Evolutionary conservation across 768 basidiomycete genomes (phyloP).

Genomic region (Tylopilus cervinicoccineus): DNA sequence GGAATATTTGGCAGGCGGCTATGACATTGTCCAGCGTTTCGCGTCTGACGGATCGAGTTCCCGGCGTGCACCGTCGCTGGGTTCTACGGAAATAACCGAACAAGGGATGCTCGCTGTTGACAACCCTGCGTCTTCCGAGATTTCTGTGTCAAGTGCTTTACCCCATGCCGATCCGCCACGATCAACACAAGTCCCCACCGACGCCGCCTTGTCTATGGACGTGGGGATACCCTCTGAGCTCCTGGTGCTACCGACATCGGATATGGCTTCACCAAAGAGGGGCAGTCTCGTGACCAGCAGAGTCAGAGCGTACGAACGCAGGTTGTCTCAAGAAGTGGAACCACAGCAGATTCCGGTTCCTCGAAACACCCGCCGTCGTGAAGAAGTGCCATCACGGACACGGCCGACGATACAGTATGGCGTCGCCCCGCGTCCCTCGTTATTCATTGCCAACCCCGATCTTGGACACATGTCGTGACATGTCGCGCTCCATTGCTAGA

Average conservation of each 20-base stretch:
- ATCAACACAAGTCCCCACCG: conserved; percentile 9
- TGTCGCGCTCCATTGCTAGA: neutral
- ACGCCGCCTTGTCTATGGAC: neutral
- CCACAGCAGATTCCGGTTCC: conserved; percentile 31
- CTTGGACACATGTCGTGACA: conserved; percentile 14
- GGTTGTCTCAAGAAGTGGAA: conserved; percentile 51
- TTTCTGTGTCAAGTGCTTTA: conserved; percentile 6
- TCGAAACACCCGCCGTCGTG: conserved; percentile 40
- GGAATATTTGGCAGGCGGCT: conserved; percentile 58
- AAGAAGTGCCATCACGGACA: conserved; percentile 40
- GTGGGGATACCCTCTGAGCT: conserved; percentile 3
- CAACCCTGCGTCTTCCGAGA: conserved; percentile 6
- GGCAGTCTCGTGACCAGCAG: conserved; percentile 43
- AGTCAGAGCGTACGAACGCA: conserved; percentile 56
- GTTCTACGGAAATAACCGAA: conserved; percentile 22
- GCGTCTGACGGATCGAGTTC: conserved; percentile 28
- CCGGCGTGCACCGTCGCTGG: conserved; percentile 22
- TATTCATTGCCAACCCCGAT: conserved; percentile 72
- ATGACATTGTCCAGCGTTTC: conserved; percentile 65
- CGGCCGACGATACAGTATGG: conserved; percentile 54
- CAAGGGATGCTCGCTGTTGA: conserved; percentile 12
- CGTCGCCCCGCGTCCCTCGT: conserved; percentile 54
- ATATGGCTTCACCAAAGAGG: neutral
- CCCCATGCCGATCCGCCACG: conserved; percentile 16
- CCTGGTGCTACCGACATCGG: neutral